Evolutionary conservation across 371 early-diverging fungal species (phyloP), one percentile per base, ranked within the genome.

Genomic region (Haplosporangium sp.): DNA sequence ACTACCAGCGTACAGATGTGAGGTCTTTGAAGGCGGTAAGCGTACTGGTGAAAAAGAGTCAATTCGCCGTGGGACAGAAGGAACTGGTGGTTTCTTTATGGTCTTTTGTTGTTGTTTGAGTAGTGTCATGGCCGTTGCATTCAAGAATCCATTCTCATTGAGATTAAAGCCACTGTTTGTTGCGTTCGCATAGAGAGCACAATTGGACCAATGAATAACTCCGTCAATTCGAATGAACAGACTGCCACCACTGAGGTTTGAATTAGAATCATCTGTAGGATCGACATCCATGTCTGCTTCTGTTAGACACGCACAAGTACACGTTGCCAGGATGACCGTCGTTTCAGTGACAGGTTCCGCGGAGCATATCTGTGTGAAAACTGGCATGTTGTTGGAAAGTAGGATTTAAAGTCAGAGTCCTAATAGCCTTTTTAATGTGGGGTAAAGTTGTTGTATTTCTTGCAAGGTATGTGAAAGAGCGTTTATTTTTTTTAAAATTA

Each of bases 1-100:
- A 58, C 91, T 87, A 5, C 95, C 95, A 1, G 90, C 84, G 74
- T 90, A 94, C 17, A 95, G 86, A 20, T 79, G 81, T 6, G 55
- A 62, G 2, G 72, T 65, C 11, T 52, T 73, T 1, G 67, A 53
- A 2, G 81, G 81, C 15, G 53, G 34, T 17, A 67, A 15, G 5
- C 81, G 64, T 19, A 52, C 60, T 8, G 81, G 69, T 19, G 63
- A 67, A 65, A 79, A 79, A 5, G 74, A 64, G 50, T 74, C 68
- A 17, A 45, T 20, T 9, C 63, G 13, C 11, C 3, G 15, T 4
- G 53, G 39, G n/a, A n/a, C 11, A 34, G 47, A 27, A 13, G 65
- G 39, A 7, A 65, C 56, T 11, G 63, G 50, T 10, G 70, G 78
- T 34, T 67, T 77, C 67, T 63, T 55, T 10, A 76, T 65, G 17